Evolutionary conservation across 371 early-diverging fungal genomes (phyloP).

Genomic region (Syncephalastrum contaminatum): DNA sequence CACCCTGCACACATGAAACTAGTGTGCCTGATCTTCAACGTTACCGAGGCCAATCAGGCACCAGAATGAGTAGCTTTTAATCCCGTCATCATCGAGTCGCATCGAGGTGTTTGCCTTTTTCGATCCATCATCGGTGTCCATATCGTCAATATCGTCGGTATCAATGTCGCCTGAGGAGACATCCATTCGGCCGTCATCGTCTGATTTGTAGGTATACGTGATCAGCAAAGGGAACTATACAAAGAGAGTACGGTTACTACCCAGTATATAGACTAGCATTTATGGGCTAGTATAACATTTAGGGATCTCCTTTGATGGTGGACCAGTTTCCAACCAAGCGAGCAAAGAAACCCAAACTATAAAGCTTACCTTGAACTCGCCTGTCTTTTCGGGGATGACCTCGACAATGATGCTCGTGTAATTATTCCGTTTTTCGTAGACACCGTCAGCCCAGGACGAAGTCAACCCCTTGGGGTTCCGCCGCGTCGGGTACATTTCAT

Average conservation of each 20-base stretch:
- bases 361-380: conserved; percentile 48
- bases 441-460: conserved; percentile 44
- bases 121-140: conserved; percentile 26
- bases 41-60: conserved; percentile 65
- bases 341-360: neutral
- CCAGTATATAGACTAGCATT: too few relatives aligned
- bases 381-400: conserved; percentile 50
- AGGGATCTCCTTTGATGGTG: too few relatives aligned
- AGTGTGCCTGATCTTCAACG: conserved; percentile 4
- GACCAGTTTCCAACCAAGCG: too few relatives aligned
- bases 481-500: conserved; percentile 46
- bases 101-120: conserved; percentile 29
- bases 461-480: conserved; percentile 19
- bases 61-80: conserved; percentile 62
- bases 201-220: conserved; percentile 57
- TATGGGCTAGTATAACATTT: neutral
- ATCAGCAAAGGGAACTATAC: conserved; percentile 68
- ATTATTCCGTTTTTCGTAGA: conserved; percentile 59
- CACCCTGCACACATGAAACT: too few relatives aligned
- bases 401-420: conserved; percentile 61
- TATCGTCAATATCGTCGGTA: conserved; percentile 28
- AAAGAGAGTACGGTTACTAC: neutral
- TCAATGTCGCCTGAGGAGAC: conserved; percentile 47
- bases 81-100: conserved; percentile 40
- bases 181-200: conserved; percentile 50